Evolutionary conservation across 192 early-diverging fungal species (phyloP).

Genomic region (Linnemannia schmuckeri): DNA sequence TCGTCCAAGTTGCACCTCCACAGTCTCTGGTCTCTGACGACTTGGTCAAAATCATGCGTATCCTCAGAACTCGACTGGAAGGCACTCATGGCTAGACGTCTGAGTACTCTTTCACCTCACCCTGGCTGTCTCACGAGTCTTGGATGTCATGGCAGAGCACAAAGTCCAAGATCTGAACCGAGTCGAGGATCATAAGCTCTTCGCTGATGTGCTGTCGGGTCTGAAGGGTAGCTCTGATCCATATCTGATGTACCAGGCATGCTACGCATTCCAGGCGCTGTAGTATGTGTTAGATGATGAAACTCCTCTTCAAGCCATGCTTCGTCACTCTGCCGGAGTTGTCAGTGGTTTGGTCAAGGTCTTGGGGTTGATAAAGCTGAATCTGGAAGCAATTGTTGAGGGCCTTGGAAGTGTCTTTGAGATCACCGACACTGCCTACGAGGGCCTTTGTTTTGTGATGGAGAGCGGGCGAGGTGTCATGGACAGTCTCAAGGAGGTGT

Average conservation of each 20-base stretch:
- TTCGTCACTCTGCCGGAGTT: not conserved
- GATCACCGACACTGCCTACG: too few species aligned
- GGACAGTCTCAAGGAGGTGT: not conserved
- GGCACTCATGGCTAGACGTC: not conserved
- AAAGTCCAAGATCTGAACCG: not conserved
- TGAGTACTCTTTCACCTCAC: not conserved
- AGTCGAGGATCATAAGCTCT: not conserved
- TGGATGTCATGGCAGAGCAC: not conserved
- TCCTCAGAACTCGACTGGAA: not conserved
- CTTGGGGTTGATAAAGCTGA: not conserved
- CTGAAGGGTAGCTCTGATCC: not conserved
- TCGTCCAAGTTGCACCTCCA: not conserved
- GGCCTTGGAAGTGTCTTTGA: not conserved
- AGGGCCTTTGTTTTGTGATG: not conserved
- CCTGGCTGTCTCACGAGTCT: not conserved
- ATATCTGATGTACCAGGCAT: not conserved
- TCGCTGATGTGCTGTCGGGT: too few species aligned
- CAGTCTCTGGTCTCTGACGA: not conserved
- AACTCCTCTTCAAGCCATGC: not conserved
- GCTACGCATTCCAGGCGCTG: slow-evolving; percentile 1
- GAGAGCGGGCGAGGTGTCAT: not conserved
- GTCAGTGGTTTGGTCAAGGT: not conserved
- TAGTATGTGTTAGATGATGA: slow-evolving; percentile 7
- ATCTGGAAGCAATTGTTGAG: not conserved
- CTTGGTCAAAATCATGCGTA: not conserved